phyloP scores from a whole-genome alignment of 306 rosid genomes.

The Lithocarpus polystachyus region DNA sequence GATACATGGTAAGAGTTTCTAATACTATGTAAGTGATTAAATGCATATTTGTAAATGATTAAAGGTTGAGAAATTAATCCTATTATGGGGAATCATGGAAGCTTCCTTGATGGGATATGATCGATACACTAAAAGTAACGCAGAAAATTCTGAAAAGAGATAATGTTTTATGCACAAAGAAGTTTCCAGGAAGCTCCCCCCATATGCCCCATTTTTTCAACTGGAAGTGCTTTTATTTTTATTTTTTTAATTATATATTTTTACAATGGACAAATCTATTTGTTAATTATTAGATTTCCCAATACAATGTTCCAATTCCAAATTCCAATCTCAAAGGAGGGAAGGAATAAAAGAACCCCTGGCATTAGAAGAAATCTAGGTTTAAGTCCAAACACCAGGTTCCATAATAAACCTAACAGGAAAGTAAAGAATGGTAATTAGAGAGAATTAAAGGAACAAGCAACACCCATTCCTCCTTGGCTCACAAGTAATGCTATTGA shows the following conservation, averaged over 20 bases:
- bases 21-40: too few relatives aligned
- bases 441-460: conserved; percentile 27
- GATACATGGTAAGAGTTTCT: too few relatives aligned
- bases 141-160: neutral
- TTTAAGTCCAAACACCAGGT: conserved; percentile 13
- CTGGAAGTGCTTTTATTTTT: neutral
- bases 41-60: too few relatives aligned
- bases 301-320: neutral
- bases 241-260: too few relatives aligned
- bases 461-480: conserved; percentile 46
- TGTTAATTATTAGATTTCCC: neutral
- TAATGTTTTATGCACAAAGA: neutral
- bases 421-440: conserved; percentile 24
- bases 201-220: neutral
- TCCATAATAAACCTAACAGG: conserved; percentile 24
- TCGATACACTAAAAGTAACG: too few relatives aligned
- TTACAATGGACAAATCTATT: too few relatives aligned
- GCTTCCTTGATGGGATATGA: too few relatives aligned
- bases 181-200: neutral
- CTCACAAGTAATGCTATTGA: neutral
- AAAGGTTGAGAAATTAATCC: too few relatives aligned
- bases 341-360: conserved; percentile 30
- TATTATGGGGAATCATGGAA: too few relatives aligned
- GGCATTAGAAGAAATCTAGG: conserved; percentile 28
- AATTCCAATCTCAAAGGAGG: neutral